Evolutionary conservation across 768 basidiomycete genomes (phyloP), one percentile per base, ranked within the genome.

Genomic region (Tubosaeta sp.): DNA sequence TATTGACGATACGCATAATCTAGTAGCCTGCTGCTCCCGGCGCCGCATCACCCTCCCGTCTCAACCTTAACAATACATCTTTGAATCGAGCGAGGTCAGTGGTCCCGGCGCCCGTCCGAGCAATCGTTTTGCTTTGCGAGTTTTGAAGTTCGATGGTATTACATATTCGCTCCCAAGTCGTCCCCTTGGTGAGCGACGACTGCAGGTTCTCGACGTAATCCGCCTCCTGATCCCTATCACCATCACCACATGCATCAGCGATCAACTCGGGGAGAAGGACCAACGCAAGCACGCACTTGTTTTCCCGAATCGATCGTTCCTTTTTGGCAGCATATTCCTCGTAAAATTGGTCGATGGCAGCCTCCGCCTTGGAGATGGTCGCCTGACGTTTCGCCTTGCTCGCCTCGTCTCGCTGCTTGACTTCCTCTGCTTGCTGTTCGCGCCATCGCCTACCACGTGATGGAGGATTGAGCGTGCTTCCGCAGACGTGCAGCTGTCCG

Each of bases 131-230:
- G 77, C 91, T 94, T 71, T 98, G 93, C 50, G 94, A 97, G 68
- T 98, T 97, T 69, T 95, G 84, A 34, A 99, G 78, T 59, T 95
- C 91, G 55, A 97, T 72, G 46, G 85, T 71, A 26, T 84, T 84
- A 65, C 86, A 88, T 64, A 99, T 95, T 34, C 97, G 87, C 60
- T 93, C 84, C 95, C 95, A 99, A 8, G 94, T 95, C 19, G 95
- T 97, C 25, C 95, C 97, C 49, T 80, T 77, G 0, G 91, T 86
- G 46, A 98, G 82, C 10, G 84, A 81, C 44, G 85, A 85, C 19
- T 82, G 82, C 50, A 93, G 74, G n/a, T 73, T 71, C 14, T 82
- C 76, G 37, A 95, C 63, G 74, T 87, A 97, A 52, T 85, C 82
- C 17, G 83, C 82, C 70, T 98, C 95, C 57, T 86, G 77, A 66